phyloP scores from a whole-genome alignment of 768 basidiomycete genomes.

The Myochromella boudieri region DNA sequence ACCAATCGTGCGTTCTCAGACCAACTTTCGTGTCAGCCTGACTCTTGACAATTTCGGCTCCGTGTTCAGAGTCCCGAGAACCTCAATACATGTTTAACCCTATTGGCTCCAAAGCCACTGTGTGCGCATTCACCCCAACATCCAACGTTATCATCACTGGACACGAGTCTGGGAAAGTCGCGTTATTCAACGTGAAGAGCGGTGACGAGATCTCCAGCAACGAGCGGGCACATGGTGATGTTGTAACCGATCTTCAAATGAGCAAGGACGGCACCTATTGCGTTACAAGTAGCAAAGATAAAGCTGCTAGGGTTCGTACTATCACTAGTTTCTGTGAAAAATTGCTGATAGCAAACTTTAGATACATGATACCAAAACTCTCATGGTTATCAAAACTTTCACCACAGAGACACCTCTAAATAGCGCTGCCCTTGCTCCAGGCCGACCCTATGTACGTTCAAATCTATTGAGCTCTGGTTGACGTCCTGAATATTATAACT shows the following conservation, averaged over 20 bases:
- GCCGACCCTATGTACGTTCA: conserved; percentile 73
- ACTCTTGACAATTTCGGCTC: conserved; percentile 1
- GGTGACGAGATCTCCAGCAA: conserved; percentile 84
- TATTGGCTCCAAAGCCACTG: conserved; percentile 93
- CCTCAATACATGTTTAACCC: conserved; percentile 82
- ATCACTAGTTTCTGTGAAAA: conserved; percentile 1
- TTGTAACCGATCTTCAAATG: conserved; percentile 91
- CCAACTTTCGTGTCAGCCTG: neutral
- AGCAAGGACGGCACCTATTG: conserved; percentile 91
- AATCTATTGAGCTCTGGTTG: neutral
- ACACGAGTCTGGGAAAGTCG: conserved; percentile 95
- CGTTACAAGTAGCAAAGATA: conserved; percentile 95
- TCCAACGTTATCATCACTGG: conserved; percentile 86
- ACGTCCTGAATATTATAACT: no score
- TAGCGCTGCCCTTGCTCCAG: conserved; percentile 84
- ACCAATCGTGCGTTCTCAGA: conserved; percentile 64
- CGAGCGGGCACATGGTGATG: conserved; percentile 84
- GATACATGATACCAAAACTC: conserved; percentile 87
- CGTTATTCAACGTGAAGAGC: conserved; percentile 84
- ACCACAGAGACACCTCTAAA: conserved; percentile 94
- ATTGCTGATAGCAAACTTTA: conserved; percentile 21
- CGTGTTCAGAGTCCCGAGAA: conserved; percentile 64
- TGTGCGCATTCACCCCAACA: conserved; percentile 85
- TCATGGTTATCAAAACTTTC: conserved; percentile 91
- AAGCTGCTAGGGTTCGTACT: conserved; percentile 79